These are phyloP conservation scores for Pseudocercospora fuligena DNA, from an alignment of 2,329 filamentous ascomycete genomes.

Conservation along the genomic window DNA sequence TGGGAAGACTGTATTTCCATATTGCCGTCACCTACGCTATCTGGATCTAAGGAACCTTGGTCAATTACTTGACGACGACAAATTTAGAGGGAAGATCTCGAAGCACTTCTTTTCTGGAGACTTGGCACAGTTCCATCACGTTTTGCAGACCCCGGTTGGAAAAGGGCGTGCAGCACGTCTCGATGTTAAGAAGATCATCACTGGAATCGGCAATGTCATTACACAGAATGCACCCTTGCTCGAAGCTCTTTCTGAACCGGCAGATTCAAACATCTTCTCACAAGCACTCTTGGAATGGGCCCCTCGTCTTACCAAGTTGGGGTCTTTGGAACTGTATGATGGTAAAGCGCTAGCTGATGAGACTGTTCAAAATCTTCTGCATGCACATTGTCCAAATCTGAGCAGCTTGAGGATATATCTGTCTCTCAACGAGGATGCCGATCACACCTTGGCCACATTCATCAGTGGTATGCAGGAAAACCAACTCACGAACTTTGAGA, in stretches of 20 bases:
- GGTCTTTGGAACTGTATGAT: slow-evolving; percentile 64
- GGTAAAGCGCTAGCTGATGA: slow-evolving; percentile 63
- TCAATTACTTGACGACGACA: slow-evolving; percentile 64
- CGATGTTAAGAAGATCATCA: slow-evolving; percentile 49
- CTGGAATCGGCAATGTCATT: slow-evolving; percentile 54
- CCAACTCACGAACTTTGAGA: slow-evolving; percentile 62
- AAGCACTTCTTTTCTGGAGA: slow-evolving; percentile 61
- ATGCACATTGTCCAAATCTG: slow-evolving; percentile 64
- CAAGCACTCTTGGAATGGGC: slow-evolving; percentile 63
- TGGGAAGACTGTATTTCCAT: slow-evolving; percentile 67
- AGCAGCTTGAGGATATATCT: slow-evolving; percentile 63
- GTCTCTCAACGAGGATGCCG: slow-evolving; percentile 54
- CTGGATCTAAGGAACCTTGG: slow-evolving; percentile 67
- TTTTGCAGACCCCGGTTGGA: slow-evolving; percentile 32
- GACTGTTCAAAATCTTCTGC: slow-evolving; percentile 59
- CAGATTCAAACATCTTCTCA: slow-evolving; percentile 55
- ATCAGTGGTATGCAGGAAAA: slow-evolving; percentile 55
- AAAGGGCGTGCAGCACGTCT: slow-evolving; percentile 41
- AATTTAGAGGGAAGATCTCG: slow-evolving; percentile 63
- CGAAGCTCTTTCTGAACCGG: slow-evolving; percentile 52
- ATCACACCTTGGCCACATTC: slow-evolving; percentile 42
- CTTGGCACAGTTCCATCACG: slow-evolving; percentile 50
- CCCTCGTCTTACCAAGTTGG: slow-evolving; percentile 62
- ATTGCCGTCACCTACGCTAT: slow-evolving; percentile 69
- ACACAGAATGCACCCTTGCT: slow-evolving; percentile 53